phyloP scores from a whole-genome alignment of 2,329 filamentous ascomycete species.

The Plenodomus biglobosus region DNA sequence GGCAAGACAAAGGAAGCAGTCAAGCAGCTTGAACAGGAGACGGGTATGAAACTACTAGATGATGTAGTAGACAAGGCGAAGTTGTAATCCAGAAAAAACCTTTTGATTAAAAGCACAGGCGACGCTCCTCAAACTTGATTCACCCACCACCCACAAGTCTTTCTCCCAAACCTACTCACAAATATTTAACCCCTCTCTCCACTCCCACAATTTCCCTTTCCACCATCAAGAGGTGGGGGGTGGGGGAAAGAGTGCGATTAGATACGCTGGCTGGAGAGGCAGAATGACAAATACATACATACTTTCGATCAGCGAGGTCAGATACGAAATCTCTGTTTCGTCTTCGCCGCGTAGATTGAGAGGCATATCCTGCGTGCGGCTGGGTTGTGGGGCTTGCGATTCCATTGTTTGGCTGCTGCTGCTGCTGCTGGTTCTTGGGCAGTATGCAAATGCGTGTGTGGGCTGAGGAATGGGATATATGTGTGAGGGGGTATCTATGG shows the following conservation, averaged over 20 bases:
- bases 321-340: conserved; percentile 17
- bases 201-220: not conserved
- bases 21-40: conserved; percentile 73
- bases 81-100: too few relatives aligned
- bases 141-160: too few relatives aligned
- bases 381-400: too few relatives aligned
- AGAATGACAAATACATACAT: too few relatives aligned
- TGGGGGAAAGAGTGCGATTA: conserved; percentile 8
- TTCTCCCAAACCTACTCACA: not conserved
- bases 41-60: conserved; percentile 63
- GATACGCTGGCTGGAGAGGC: too few relatives aligned
- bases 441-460: too few relatives aligned
- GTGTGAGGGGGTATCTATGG: too few relatives aligned
- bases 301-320: conserved; percentile 21
- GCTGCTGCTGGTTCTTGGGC: too few relatives aligned
- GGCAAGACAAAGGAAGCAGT: conserved; percentile 81
- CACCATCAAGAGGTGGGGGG: conserved; percentile 11
- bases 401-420: too few relatives aligned
- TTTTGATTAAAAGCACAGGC: too few relatives aligned
- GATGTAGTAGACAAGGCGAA: conserved; percentile 17
- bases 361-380: not conserved
- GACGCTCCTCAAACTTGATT: too few relatives aligned
- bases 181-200: not conserved
- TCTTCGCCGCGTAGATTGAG: conserved; percentile 25
- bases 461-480: too few relatives aligned